Evolutionary conservation across 2,329 filamentous ascomycete genomes (phyloP).

Genomic region (Alternaria brassicicola): DNA sequence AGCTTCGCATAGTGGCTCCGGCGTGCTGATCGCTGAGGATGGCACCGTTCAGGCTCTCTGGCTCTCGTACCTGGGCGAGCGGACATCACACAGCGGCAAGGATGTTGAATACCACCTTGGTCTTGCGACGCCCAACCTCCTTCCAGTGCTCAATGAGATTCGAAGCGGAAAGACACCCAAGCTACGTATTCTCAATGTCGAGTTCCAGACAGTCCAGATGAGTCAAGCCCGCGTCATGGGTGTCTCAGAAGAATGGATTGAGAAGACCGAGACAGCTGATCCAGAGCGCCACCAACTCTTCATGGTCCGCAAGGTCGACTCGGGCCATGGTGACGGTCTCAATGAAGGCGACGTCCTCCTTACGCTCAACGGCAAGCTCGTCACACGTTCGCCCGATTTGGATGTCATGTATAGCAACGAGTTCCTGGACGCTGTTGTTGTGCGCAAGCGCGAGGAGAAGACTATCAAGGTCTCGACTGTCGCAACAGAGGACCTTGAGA

Average conservation of each 20-base stretch:
- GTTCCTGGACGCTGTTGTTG: conserved; percentile 79
- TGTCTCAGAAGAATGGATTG: conserved; percentile 93
- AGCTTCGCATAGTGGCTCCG: conserved; percentile 89
- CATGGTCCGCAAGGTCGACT: conserved; percentile 92
- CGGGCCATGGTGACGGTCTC: conserved; percentile 67
- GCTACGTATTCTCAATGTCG: conserved; percentile 88
- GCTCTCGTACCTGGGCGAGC: conserved; percentile 95
- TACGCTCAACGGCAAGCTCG: conserved; percentile 86
- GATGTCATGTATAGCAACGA: conserved; percentile 96
- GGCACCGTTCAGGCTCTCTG: conserved; percentile 94
- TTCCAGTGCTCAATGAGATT: conserved; percentile 87
- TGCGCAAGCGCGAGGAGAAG: conserved; percentile 83
- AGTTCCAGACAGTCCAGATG: conserved; percentile 96
- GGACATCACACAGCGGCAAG: conserved; percentile 75
- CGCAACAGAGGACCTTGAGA: conserved; percentile 88
- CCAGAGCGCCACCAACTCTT: conserved; percentile 94
- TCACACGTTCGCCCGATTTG: conserved; percentile 90
- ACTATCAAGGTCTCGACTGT: conserved; percentile 81
- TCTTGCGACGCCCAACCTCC: conserved; percentile 82
- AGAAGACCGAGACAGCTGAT: conserved; percentile 85
- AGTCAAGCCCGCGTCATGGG: conserved; percentile 97
- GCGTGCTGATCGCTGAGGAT: conserved; percentile 86
- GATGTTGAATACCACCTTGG: conserved; percentile 98
- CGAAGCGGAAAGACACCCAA: conserved; percentile 79
- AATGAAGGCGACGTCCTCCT: conserved; percentile 92